phyloP scores from a whole-genome alignment of 805 yeast species.

The Scheffersomyces amazonensis region DNA sequence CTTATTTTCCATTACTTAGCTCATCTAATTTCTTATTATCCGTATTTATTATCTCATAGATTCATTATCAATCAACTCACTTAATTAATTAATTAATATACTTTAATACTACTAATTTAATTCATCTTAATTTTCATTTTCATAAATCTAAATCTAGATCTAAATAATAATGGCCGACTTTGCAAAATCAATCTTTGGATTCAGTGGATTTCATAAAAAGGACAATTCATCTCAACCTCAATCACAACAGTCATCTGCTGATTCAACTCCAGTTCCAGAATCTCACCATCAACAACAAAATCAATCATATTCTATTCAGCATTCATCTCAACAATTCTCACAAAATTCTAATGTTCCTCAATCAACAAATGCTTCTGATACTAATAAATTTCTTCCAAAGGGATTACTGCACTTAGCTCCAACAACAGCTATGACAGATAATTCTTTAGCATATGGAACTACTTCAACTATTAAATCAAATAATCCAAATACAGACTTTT shows the following conservation, averaged over 20 bases:
- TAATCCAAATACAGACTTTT: slow-evolving; percentile 15
- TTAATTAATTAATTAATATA: too few relatives aligned
- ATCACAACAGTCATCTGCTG: slow-evolving; percentile 3
- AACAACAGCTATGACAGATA: slow-evolving; percentile 65
- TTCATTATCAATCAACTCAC: too few relatives aligned
- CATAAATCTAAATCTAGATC: too few relatives aligned
- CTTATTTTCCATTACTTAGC: too few relatives aligned
- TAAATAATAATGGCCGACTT: slow-evolving; percentile 39
- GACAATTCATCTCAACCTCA: slow-evolving; percentile 8
- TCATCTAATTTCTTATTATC: too few relatives aligned
- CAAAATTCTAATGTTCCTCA: slow-evolving; percentile 5
- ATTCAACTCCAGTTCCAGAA: slow-evolving; percentile 5
- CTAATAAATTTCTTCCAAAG: slow-evolving; percentile 31
- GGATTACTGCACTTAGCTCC: slow-evolving; percentile 46
- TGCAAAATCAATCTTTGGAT: slow-evolving; percentile 44
- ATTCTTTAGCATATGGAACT: slow-evolving; percentile 67
- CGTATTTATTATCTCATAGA: too few relatives aligned
- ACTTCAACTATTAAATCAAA: slow-evolving; percentile 24
- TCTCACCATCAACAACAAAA: slow-evolving; percentile 5
- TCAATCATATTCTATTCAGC: slow-evolving; percentile 1
- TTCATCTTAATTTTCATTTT: too few relatives aligned
- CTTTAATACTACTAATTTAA: too few relatives aligned
- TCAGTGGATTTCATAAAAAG: slow-evolving; percentile 32
- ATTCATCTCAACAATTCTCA: slow-evolving; percentile 1
- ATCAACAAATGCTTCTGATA: slow-evolving; percentile 1